Conservation (phyloP, 1,139 yeast species). For the Lodderomyces orthopsilosis region DNA sequence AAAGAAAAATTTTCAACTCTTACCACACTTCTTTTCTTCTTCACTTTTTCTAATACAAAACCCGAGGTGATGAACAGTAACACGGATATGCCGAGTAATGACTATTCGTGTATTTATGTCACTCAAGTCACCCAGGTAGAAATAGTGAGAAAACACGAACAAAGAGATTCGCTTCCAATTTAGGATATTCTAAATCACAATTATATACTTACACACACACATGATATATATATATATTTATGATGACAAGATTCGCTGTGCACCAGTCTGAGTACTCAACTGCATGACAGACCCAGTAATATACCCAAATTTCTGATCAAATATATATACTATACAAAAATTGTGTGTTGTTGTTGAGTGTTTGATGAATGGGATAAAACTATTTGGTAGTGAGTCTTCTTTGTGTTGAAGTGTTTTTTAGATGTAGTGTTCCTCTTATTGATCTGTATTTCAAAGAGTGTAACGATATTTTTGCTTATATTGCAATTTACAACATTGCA, state of each 20-base stretch:
- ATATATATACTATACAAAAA: background rate
- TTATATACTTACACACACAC: background rate
- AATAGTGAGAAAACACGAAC: too few species aligned
- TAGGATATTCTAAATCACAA: background rate
- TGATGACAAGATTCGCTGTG: conserved; percentile 46
- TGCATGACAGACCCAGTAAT: conserved; percentile 44
- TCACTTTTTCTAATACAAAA: background rate
- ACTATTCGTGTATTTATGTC: background rate
- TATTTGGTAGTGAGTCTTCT: too few species aligned
- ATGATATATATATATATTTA: background rate
- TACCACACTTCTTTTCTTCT: background rate
- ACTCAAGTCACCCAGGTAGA: too few species aligned
- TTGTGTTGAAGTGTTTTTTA: too few species aligned
- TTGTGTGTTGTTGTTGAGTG: background rate
- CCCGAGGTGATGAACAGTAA: background rate
- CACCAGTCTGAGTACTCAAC: conserved; percentile 47
- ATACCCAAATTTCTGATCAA: conserved; percentile 42
- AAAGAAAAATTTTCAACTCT: background rate
- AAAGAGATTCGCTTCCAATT: background rate
- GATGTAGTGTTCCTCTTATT: too few species aligned
- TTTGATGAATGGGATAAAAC: background rate
- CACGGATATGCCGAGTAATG: background rate
- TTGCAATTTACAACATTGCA: too few species aligned
- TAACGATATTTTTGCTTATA: too few species aligned
- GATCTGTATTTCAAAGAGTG: too few species aligned